phyloP scores from a whole-genome alignment of 495 filamentous ascomycete species.

The Bryoglossum gracile region DNA sequence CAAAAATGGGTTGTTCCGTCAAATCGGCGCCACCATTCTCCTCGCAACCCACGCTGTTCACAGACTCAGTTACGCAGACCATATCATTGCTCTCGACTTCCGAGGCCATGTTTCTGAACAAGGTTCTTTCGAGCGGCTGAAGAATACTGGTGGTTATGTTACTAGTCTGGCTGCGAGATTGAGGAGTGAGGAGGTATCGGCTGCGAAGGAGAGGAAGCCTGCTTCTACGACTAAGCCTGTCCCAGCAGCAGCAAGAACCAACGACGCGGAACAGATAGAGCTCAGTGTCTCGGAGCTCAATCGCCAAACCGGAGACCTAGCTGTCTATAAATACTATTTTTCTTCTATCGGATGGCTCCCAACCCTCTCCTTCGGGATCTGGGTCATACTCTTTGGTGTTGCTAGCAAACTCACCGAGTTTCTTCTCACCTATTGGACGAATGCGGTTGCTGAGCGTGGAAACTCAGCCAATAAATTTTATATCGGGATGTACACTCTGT shows the following conservation, averaged over 20 bases:
- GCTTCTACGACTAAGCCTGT: not conserved
- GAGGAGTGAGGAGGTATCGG: not conserved
- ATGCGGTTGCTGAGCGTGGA: not conserved
- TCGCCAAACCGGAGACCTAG: constrained; percentile 42
- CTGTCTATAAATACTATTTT: constrained; percentile 40
- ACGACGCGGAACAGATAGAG: constrained; percentile 5
- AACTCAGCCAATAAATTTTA: constrained; percentile 14
- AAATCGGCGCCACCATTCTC: constrained; percentile 36
- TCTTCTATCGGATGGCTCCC: constrained; percentile 5
- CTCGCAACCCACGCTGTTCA: constrained; percentile 31
- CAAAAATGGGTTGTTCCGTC: constrained; percentile 41
- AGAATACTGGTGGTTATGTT: constrained; percentile 40
- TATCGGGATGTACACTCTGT: constrained; percentile 11
- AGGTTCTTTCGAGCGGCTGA: constrained; percentile 42
- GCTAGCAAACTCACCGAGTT: constrained; percentile 11
- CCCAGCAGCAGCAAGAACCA: not conserved
- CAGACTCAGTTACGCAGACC: constrained; percentile 42
- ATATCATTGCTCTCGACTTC: constrained; percentile 44
- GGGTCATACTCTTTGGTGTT: constrained; percentile 6
- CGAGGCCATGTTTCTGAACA: constrained; percentile 42
- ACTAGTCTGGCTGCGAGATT: constrained; percentile 32
- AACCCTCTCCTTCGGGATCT: not conserved
- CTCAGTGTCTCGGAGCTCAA: constrained; percentile 16
- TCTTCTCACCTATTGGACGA: constrained; percentile 15
- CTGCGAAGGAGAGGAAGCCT: not conserved